Conservation (phyloP, 371 early-diverging fungal species). For the Mucor plumbeus region DNA sequence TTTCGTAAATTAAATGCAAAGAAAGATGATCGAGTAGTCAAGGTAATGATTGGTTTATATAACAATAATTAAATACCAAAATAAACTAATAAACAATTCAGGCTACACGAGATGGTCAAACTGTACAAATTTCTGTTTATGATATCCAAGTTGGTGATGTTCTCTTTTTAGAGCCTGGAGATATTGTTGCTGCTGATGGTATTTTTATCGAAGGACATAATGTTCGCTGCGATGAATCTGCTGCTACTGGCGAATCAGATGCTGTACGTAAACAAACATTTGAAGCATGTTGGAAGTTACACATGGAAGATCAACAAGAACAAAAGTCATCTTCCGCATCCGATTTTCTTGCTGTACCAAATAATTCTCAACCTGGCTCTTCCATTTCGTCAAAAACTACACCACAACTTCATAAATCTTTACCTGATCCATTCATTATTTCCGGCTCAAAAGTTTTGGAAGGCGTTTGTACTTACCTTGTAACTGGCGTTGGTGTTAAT, state of each 20-base stretch:
- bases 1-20: conserved; percentile 85
- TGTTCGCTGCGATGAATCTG: conserved; percentile 88
- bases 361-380: not conserved
- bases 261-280: conserved; percentile 65
- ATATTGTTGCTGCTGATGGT: conserved; percentile 91
- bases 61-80: not conserved
- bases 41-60: conserved; percentile 49
- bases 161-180: conserved; percentile 90
- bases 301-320: not conserved
- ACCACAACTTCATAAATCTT: conserved; percentile 17
- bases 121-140: conserved; percentile 80
- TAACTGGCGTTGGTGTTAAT: conserved; percentile 70
- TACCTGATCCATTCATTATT: conserved; percentile 71
- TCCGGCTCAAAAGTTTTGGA: conserved; percentile 79
- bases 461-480: conserved; percentile 77
- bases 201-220: conserved; percentile 83
- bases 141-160: conserved; percentile 92
- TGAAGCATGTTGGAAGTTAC: conserved; percentile 34
- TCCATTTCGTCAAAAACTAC: not conserved
- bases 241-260: conserved; percentile 93
- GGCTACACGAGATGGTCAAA: conserved; percentile 77
- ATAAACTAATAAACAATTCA: conserved; percentile 27
- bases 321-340: not conserved
- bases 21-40: conserved; percentile 81
- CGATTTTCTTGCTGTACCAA: conserved; percentile 20